Conservation (phyloP, 2,329 filamentous ascomycete species). For the Beauveria sp. region DNA sequence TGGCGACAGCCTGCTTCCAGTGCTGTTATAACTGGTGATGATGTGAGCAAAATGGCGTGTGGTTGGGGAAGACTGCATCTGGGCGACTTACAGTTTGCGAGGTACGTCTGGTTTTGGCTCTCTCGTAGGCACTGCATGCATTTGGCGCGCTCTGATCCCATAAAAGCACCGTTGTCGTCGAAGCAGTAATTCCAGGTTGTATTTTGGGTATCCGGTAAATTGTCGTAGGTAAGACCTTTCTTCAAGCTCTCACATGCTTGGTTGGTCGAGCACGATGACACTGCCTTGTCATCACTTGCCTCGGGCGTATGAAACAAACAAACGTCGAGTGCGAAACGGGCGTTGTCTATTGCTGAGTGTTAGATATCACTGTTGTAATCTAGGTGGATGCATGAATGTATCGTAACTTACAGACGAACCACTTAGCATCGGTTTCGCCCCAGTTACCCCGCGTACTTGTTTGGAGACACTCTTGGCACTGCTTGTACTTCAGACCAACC, state of each 20-base stretch:
- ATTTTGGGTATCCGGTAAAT: conserved; percentile 18
- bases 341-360: conserved; percentile 35
- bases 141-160: conserved; percentile 22
- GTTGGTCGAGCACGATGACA: conserved; percentile 37
- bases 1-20: conserved; percentile 42
- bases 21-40: conserved; percentile 26
- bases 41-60: background rate
- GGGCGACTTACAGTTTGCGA: conserved; percentile 40
- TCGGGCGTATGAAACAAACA: conserved; percentile 36
- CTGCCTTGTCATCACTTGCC: conserved; percentile 23
- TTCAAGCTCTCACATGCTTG: conserved; percentile 34
- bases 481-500: conserved; percentile 37
- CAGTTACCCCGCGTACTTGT: conserved; percentile 31
- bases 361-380: conserved; percentile 11
- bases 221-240: conserved; percentile 27
- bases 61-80: no score
- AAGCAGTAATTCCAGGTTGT: conserved; percentile 35
- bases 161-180: conserved; percentile 28
- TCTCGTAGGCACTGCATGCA: conserved; percentile 38
- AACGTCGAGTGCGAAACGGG: conserved; percentile 39
- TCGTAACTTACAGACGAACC: conserved; percentile 39
- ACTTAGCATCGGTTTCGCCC: conserved; percentile 34
- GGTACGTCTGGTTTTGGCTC: conserved; percentile 32
- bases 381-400: background rate
- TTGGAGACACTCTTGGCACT: conserved; percentile 39